Evolutionary conservation across 2,329 filamentous ascomycete genomes (phyloP), one percentile per base, ranked within the genome.

Genomic region (Cylindrodendrum hubeiense): DNA sequence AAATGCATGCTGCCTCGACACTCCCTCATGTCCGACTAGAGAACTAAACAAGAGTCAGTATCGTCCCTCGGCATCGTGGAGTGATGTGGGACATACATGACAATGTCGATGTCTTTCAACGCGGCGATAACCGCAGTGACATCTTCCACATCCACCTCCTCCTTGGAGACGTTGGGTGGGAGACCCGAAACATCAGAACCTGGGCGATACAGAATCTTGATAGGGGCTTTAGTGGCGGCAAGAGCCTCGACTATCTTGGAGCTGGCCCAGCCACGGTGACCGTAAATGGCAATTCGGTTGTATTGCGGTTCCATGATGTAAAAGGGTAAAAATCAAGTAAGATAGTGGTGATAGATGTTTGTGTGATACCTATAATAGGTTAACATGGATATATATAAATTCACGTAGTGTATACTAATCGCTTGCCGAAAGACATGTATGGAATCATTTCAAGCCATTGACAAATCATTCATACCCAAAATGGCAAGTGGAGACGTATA

Each of bases 201-300:
- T 13, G 60, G 39, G 7, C 52, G 43, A n/a, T 63, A 51, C 15
- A 63, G 8, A 6, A 63, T 46, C 22, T 52, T 63, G 44, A 63
- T 34, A 4, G 26, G 34, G 12, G 52, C 34, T 21, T 33, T 26
- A 7, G 52, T 51, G 13, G 43, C 24, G 15, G 34, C 52, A 10
- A 63, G 46, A 10, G 52, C 60, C 13, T 63, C 46, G 10, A 55
- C 37, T 4, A 57, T 63, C 22, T 34, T 44, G 9, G 52, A 56
- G 21, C 60, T 63, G 5, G 34, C 52, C 60, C 60, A 63, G 34
- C 60, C 60, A 39, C 60, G 52, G 41, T 57, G 60, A 8, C 60
- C 34, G 17, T 51, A 22, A 2, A 63, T 26, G 5, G 51, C 60
- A 34, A 63, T 63, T 13, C 60, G 46, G n/a, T 63, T 62, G 39